Conservation (phyloP, 257 asterid genomes). For the Solanum pinnatisectum region DNA sequence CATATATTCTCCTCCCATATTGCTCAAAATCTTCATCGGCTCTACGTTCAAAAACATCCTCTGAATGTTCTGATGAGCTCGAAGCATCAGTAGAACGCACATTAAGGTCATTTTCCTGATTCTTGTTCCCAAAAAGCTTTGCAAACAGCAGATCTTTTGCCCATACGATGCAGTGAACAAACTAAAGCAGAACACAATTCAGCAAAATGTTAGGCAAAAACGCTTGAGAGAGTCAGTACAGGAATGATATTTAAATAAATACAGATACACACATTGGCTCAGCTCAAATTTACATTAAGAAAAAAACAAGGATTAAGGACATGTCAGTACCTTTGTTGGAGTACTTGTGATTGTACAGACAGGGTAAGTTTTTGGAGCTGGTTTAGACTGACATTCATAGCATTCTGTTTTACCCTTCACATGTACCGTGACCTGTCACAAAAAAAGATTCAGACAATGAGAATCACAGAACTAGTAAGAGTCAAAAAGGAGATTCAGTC, state of each 20-base stretch:
- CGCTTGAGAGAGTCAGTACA: neutral
- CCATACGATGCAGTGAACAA: constrained; percentile 98
- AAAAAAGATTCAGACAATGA: neutral
- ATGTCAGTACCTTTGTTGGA: constrained; percentile 76
- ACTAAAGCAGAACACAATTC: constrained; percentile 36
- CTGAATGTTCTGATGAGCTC: constrained; percentile 46
- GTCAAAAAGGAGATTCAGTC: neutral
- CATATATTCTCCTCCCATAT: constrained; percentile 84
- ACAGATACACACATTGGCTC: neutral
- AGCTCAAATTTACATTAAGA: neutral
- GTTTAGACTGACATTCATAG: constrained; percentile 97
- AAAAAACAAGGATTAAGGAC: neutral
- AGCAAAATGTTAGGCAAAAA: neutral
- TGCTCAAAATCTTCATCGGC: constrained; percentile 55
- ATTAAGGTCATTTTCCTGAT: constrained; percentile 84
- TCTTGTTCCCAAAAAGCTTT: constrained; percentile 85
- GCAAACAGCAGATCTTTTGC: constrained; percentile 97
- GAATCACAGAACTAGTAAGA: neutral
- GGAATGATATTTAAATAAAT: neutral
- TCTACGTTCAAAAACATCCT: constrained; percentile 68
- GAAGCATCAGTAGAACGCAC: constrained; percentile 74
- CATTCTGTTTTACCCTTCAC: constrained; percentile 91
- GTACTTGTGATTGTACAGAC: constrained; percentile 97
- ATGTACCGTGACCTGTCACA: constrained; percentile 85
- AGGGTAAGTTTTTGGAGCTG: constrained; percentile 97